Evolutionary conservation across 176 grass and related monocot species (phyloP).

Genomic region (Cocos nucifera): DNA sequence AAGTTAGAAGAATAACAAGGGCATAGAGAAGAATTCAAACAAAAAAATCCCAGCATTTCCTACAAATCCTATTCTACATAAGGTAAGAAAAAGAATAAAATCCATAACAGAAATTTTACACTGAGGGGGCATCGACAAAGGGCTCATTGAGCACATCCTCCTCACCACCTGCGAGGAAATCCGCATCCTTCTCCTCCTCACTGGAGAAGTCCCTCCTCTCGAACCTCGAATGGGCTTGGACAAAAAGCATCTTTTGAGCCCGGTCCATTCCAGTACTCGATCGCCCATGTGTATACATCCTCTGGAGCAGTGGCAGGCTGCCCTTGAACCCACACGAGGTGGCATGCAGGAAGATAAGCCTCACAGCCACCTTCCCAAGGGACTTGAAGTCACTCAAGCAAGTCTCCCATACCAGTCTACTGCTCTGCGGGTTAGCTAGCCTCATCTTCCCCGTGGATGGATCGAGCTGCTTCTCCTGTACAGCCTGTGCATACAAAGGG

Average conservation of each 20-base stretch:
- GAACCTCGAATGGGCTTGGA: background rate
- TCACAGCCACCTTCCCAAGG: conserved; percentile 63
- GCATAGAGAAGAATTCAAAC: background rate
- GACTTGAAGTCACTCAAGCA: conserved; percentile 77
- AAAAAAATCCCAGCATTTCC: background rate
- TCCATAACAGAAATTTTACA: background rate
- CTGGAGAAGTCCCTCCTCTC: background rate
- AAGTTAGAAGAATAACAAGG: background rate
- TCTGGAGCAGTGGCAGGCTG: conserved; percentile 35
- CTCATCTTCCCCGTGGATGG: conserved; percentile 77
- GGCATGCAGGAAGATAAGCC: conserved; percentile 86
- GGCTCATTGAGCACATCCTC: background rate
- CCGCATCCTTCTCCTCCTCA: conserved; percentile 1
- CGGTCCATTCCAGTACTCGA: background rate
- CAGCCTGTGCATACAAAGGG: conserved; percentile 81
- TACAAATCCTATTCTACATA: background rate
- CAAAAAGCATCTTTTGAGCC: background rate
- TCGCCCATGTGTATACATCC: conserved; percentile 9
- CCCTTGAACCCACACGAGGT: conserved; percentile 48
- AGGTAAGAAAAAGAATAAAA: background rate
- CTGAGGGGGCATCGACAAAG: background rate
- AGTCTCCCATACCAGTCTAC: conserved; percentile 84
- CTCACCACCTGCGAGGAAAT: background rate
- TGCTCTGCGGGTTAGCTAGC: conserved; percentile 81
- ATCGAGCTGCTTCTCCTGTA: conserved; percentile 78